phyloP scores from a whole-genome alignment of 305 asterid species.

The Andrographis paniculata region DNA sequence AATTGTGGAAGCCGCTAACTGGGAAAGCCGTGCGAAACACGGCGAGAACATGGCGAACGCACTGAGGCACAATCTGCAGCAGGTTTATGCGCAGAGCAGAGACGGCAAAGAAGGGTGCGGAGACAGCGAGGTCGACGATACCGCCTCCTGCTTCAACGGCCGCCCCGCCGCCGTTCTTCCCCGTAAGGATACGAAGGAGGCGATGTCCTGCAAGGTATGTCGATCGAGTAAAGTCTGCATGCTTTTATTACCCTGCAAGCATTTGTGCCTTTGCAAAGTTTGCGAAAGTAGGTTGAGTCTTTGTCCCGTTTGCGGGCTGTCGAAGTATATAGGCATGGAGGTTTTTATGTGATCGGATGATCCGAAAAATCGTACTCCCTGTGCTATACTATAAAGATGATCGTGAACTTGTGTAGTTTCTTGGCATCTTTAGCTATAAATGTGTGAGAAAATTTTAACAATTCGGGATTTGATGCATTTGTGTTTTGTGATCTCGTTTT shows the following conservation, averaged over 20 bases:
- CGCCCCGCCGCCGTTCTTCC: slow-evolving; percentile 36
- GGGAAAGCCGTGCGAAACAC: slow-evolving; percentile 82
- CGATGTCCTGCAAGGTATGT: slow-evolving; percentile 81
- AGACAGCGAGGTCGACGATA: slow-evolving; percentile 85
- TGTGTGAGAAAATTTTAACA: too few species aligned
- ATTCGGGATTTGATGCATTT: too few species aligned
- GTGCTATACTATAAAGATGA: too few species aligned
- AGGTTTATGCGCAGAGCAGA: slow-evolving; percentile 61
- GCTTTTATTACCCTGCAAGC: slow-evolving; percentile 94
- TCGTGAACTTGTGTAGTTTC: too few species aligned
- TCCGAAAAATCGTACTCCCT: too few species aligned
- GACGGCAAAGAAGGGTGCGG: slow-evolving; percentile 98
- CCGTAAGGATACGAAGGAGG: slow-evolving; percentile 42
- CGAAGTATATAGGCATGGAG: slow-evolving; percentile 79
- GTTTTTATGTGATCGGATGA: slow-evolving; percentile 42
- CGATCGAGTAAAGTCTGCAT: slow-evolving; percentile 62
- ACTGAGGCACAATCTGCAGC: slow-evolving; percentile 63
- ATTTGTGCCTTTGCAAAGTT: slow-evolving; percentile 83
- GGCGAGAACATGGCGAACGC: slow-evolving; percentile 67
- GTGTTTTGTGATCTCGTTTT: too few species aligned
- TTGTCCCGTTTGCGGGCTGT: slow-evolving; percentile 80
- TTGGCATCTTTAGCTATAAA: too few species aligned
- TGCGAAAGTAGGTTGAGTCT: slow-evolving; percentile 68
- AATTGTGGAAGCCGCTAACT: slow-evolving; percentile 61
- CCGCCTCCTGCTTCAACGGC: slow-evolving; percentile 85